These are phyloP conservation scores for Prunus mira DNA, from an alignment of 306 rosid species.

Conservation along the genomic window DNA sequence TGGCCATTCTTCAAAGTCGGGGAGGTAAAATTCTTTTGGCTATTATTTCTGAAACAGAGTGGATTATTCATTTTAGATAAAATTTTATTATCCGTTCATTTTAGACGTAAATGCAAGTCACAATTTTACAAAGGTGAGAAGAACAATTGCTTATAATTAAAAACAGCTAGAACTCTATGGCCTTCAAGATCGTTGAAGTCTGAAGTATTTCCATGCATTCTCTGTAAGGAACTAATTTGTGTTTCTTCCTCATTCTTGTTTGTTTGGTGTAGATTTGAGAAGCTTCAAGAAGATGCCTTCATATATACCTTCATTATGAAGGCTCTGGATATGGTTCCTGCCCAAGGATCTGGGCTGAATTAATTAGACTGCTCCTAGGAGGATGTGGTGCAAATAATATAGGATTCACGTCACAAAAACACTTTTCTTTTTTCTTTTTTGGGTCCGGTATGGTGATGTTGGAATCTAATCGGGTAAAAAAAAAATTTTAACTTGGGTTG, in stretches of 20 bases:
- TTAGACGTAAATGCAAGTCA: no score
- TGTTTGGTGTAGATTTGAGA: constrained; percentile 66
- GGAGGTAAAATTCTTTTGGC: constrained; percentile 55
- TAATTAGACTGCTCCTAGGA: neutral
- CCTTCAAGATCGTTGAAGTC: neutral
- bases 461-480: no score
- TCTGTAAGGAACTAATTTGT: constrained; percentile 2
- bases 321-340: constrained; percentile 50
- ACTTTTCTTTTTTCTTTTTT: neutral
- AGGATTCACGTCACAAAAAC: neutral
- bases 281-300: constrained; percentile 84
- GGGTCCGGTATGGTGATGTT: neutral
- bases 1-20: constrained; percentile 91
- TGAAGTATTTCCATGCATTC: neutral
- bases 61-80: no score
- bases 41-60: neutral
- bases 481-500: no score
- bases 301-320: constrained; percentile 53
- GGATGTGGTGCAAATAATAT: neutral
- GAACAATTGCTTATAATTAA: neutral
- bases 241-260: neutral
- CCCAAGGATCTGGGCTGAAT: neutral
- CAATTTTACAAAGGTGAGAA: no score
- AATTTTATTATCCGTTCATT: no score
- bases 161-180: neutral